Base-by-base conservation (phyloP, 306 rosid genomes). In the Prunus padus region DNA sequence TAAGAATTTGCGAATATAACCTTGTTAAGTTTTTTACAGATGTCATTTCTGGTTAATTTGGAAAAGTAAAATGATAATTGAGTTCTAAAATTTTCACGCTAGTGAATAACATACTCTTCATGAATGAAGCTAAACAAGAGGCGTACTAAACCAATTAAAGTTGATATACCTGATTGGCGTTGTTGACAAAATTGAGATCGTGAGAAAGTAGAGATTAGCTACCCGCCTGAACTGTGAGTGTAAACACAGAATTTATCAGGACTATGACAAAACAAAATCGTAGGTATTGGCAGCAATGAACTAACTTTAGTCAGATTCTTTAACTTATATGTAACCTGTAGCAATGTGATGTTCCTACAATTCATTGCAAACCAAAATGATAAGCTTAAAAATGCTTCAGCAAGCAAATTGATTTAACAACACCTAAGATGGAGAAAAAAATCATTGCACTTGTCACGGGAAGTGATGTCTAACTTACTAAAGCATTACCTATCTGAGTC, bases 151-250 rank as follows among this genome's bases (percentile, higher is more conserved):
- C 46, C 65, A 60, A 71, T n/a, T 31, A 22, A 51, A 65, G 37
- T 45, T 67, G 52, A 47, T 79, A 56, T 76, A 90, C 98, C 98
- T 95, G 81, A 92, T 92, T 28, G 96, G 97, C 16, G 98, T 92
- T 59, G 95, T 85, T 80, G 98, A 95, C 76, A 95, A 85, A 87
- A 90, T 90, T 77, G 98, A 92, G 86, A 95, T 95, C 31, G 93
- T 79, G 79, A 95, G 98, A 76, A 95, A 95, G 87, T 95, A 95
- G 75, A 92, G 92, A 79, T 95, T 95, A 73, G 98, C 98, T 84
- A 95, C 98, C 86, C 98, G 95, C 65, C 98, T 90, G 89, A 95
- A 95, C 98, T 95, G 98, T 76, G 89, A 85, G 61, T 72, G 62
- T 80, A 82, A 85, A 83, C 63, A 85, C 60, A 77, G 52, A 83